phyloP scores from a whole-genome alignment of 106 monocot species.

The Cymbidium sinense region DNA sequence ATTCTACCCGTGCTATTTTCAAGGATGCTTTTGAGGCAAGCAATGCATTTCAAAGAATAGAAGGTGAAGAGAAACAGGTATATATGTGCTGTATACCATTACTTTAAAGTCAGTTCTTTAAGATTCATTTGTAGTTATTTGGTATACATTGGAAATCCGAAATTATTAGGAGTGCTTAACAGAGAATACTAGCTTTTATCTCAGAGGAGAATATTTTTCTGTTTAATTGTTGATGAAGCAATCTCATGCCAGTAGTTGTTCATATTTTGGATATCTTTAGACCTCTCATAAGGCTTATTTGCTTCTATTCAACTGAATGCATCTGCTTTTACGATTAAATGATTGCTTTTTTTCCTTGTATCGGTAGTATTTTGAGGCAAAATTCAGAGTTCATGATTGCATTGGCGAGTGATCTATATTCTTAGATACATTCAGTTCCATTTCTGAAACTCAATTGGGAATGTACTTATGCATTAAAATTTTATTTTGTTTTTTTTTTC shows the following conservation, averaged over 20 bases:
- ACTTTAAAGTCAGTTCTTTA: background rate
- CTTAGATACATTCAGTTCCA: too few species aligned
- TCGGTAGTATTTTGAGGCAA: too few species aligned
- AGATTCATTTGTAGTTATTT: background rate
- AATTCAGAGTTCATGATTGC: too few species aligned
- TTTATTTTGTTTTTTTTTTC: too few species aligned
- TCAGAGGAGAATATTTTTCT: background rate
- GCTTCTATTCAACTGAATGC: too few species aligned
- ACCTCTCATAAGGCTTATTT: too few species aligned
- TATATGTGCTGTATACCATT: background rate
- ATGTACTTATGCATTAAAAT: too few species aligned
- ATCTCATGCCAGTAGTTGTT: background rate
- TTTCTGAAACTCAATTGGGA: too few species aligned
- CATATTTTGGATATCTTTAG: background rate
- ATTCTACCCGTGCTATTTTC: constrained; percentile 46
- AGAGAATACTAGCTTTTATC: background rate
- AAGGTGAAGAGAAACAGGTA: constrained; percentile 38
- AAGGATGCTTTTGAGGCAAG: constrained; percentile 25
- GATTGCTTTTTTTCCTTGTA: too few species aligned
- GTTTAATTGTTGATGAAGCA: background rate
- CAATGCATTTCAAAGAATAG: constrained; percentile 34
- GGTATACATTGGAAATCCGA: background rate
- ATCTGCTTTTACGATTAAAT: too few species aligned
- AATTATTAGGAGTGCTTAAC: background rate
- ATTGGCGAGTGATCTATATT: too few species aligned